Percentiles rank a stretch among this genome's conserved stretches.
phyloP scores from a whole-genome alignment of 140 eudicot species.

The Ambrosia hybrid region DNA sequence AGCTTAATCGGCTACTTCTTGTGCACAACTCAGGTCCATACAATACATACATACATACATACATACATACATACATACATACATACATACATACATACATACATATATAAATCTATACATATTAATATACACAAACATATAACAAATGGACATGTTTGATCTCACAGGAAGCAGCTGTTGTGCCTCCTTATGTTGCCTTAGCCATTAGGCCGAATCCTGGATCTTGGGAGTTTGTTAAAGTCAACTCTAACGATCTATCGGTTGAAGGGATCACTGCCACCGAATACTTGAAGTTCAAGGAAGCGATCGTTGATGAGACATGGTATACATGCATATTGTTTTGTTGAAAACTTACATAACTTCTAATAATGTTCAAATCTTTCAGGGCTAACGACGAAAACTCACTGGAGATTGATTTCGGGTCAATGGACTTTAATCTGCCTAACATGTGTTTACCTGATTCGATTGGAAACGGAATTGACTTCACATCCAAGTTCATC shows the following conservation, averaged over 20 bases:
- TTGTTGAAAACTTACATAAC: slow-evolving; percentile 9
- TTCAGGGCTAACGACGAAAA: slow-evolving; percentile 93
- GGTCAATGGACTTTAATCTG: slow-evolving; percentile 69
- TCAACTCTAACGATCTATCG: slow-evolving; percentile 70
- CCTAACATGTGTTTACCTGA: slow-evolving; percentile 80
- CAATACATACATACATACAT: neutral
- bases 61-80: neutral
- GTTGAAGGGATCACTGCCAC: slow-evolving; percentile 79
- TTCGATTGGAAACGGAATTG: slow-evolving; percentile 82
- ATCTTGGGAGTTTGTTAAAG: slow-evolving; percentile 91
- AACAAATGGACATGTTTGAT: neutral
- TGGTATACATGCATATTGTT: slow-evolving; percentile 45
- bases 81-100: neutral
- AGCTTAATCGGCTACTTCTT: slow-evolving; percentile 92
- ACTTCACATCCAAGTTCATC: slow-evolving; percentile 67
- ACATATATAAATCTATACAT: neutral
- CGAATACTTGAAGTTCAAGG: slow-evolving; percentile 86
- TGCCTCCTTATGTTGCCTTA: slow-evolving; percentile 94
- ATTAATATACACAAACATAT: neutral
- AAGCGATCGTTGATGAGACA: slow-evolving; percentile 67
- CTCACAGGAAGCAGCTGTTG: slow-evolving; percentile 84
- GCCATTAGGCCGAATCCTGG: slow-evolving; percentile 94
- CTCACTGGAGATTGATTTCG: slow-evolving; percentile 89
- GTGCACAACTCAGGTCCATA: slow-evolving; percentile 79
- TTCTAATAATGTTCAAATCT: slow-evolving; percentile 8